These are phyloP conservation scores for Rhizopogon vulgaris DNA, from an alignment of 768 basidiomycete genomes.

Conservation along the genomic window DNA sequence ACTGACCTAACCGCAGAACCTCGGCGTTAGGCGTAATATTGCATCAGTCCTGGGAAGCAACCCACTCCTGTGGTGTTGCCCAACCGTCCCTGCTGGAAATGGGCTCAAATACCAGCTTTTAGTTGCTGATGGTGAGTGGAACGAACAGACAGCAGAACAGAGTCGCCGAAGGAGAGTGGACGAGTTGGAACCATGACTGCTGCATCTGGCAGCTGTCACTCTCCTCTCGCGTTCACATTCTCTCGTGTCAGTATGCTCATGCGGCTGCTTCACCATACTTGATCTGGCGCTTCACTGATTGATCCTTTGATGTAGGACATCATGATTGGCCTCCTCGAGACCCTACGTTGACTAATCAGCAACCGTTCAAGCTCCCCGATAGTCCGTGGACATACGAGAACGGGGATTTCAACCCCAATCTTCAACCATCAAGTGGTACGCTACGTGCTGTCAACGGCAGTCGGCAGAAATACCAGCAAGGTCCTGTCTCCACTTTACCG, in stretches of 20 bases:
- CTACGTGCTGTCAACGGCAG: constrained; percentile 23
- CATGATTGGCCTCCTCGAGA: constrained; percentile 73
- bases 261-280: constrained; percentile 6
- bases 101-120: constrained; percentile 77
- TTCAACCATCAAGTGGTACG: constrained; percentile 55
- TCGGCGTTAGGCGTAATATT: constrained; percentile 71
- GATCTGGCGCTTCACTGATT: constrained; percentile 22
- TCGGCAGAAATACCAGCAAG: constrained; percentile 17
- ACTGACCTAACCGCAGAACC: constrained; percentile 47
- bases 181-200: constrained; percentile 3
- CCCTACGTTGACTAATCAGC: constrained; percentile 33
- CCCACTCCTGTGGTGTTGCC: constrained; percentile 81
- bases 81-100: constrained; percentile 55
- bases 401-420: constrained; percentile 65
- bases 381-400: constrained; percentile 88
- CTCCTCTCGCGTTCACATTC: constrained; percentile 2
- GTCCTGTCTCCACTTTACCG: constrained; percentile 46
- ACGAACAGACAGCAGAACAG: constrained; percentile 30
- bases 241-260: neutral
- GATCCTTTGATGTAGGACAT: constrained; percentile 19
- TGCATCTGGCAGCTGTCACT: constrained; percentile 1
- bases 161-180: constrained; percentile 4
- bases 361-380: constrained; percentile 42
- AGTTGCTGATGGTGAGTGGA: constrained; percentile 70
- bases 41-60: constrained; percentile 71